phyloP scores from a whole-genome alignment of 1,139 yeast genomes.

The Debaryomycetaceae sp. region DNA sequence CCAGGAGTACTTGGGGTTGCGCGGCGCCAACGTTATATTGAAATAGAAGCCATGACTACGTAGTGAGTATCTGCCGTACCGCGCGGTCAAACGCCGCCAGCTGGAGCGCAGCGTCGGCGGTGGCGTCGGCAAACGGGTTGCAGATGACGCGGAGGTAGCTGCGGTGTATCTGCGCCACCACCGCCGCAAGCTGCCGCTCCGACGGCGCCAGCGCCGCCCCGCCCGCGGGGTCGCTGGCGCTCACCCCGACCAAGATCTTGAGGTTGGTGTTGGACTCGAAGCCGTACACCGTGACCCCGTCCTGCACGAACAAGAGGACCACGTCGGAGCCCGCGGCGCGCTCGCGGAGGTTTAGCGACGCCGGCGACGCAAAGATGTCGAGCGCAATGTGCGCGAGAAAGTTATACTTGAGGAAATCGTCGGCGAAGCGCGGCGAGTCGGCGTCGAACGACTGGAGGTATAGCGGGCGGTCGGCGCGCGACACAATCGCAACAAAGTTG shows the following conservation, averaged over 20 bases:
- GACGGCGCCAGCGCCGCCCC: constrained; percentile 6
- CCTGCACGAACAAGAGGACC: constrained; percentile 53
- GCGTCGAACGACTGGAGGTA: constrained; percentile 52
- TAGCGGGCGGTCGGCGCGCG: constrained; percentile 54
- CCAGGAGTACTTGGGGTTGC: constrained; percentile 82
- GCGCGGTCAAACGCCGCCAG: constrained; percentile 34
- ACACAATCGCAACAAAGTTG: constrained; percentile 49
- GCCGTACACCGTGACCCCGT: constrained; percentile 59
- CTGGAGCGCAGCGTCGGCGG: constrained; percentile 22
- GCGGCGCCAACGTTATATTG: constrained; percentile 85
- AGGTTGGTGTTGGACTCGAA: constrained; percentile 58
- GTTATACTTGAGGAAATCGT: constrained; percentile 53
- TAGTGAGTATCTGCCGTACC: constrained; percentile 27
- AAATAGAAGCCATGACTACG: constrained; percentile 44
- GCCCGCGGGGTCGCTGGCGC: constrained; percentile 10
- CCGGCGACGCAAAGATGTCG: constrained; percentile 56
- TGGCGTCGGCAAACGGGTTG: constrained; percentile 48
- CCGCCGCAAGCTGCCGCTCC: constrained; percentile 11
- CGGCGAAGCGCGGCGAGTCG: constrained; percentile 24
- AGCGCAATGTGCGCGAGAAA: constrained; percentile 65
- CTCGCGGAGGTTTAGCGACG: constrained; percentile 35
- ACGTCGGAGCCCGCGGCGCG: constrained; percentile 29
- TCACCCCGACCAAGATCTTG: constrained; percentile 51
- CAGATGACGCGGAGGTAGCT: constrained; percentile 48
- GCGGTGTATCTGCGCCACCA: constrained; percentile 44